Conservation (phyloP, 305 asterid species). For the Fraxinus sp. region DNA sequence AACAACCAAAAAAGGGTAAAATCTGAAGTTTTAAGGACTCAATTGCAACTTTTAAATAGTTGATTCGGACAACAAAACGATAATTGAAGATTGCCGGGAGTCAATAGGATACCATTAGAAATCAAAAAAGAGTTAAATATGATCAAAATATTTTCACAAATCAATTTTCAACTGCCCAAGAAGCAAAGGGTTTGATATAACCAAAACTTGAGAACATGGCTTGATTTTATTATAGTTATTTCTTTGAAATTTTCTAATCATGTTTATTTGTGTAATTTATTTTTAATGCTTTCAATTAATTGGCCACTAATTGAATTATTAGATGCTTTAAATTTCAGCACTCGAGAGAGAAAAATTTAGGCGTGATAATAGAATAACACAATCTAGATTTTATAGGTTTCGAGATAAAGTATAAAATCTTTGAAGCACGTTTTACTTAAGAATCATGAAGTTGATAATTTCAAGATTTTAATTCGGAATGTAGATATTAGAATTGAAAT, state of each 20-base stretch:
- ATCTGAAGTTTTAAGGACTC: not conserved
- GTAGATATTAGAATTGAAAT: not conserved
- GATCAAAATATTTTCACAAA: not conserved
- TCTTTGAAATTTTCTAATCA: not conserved
- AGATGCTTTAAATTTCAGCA: too few species aligned
- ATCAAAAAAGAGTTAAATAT: not conserved
- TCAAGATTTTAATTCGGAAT: not conserved
- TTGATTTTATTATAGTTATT: not conserved
- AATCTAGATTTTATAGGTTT: too few species aligned
- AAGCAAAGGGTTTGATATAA: too few species aligned
- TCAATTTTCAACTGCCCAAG: not conserved
- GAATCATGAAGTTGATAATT: not conserved
- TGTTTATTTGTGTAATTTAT: not conserved
- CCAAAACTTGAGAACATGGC: not conserved
- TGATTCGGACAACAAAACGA: not conserved
- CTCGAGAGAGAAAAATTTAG: too few species aligned
- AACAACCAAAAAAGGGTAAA: not conserved
- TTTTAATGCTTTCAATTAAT: not conserved
- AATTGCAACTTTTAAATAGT: not conserved
- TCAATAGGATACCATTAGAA: not conserved
- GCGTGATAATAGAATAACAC: not conserved
- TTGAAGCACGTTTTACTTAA: not conserved
- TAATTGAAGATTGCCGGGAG: not conserved
- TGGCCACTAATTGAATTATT: not conserved
- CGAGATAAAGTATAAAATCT: not conserved